These are phyloP conservation scores for Allantophomopsis lycopodina DNA, from an alignment of 2,329 filamentous ascomycete genomes.

Conservation along the genomic window DNA sequence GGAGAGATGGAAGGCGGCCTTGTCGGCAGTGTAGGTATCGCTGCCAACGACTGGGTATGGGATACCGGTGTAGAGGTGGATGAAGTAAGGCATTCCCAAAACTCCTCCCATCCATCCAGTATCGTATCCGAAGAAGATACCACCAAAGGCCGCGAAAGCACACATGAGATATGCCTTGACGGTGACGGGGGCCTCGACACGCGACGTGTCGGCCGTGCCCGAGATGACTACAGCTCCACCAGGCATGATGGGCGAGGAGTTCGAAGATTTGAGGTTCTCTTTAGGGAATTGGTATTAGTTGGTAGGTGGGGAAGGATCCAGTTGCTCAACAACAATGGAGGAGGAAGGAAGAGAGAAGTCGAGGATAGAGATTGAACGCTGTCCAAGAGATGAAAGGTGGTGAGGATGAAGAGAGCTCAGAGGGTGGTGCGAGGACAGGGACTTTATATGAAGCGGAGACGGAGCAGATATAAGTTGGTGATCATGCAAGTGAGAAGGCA, in stretches of 20 bases:
- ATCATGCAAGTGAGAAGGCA: too few relatives aligned
- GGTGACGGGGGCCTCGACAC: conserved; percentile 52
- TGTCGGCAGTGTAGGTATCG: conserved; percentile 17
- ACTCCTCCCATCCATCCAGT: conserved; percentile 59
- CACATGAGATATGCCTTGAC: conserved; percentile 52
- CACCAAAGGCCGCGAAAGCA: conserved; percentile 53
- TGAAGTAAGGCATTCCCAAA: conserved; percentile 36
- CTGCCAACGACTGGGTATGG: conserved; percentile 23
- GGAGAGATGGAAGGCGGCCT: conserved; percentile 13
- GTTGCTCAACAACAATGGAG: too few relatives aligned
- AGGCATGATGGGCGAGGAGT: background rate
- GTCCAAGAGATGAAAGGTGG: too few relatives aligned
- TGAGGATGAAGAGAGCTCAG: too few relatives aligned
- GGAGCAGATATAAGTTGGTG: too few relatives aligned
- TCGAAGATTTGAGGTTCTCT: too few relatives aligned
- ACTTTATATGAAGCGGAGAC: too few relatives aligned
- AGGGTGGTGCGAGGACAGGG: too few relatives aligned
- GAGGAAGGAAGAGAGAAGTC: too few relatives aligned
- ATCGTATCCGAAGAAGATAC: conserved; percentile 43
- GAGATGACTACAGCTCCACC: background rate
- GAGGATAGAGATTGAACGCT: too few relatives aligned
- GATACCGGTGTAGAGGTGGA: conserved; percentile 18
- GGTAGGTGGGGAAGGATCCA: too few relatives aligned
- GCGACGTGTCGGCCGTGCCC: conserved; percentile 30
- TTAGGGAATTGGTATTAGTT: too few relatives aligned